phyloP scores from a whole-genome alignment of 1,139 yeast genomes.

The Pneumocystis jirovecii region DNA sequence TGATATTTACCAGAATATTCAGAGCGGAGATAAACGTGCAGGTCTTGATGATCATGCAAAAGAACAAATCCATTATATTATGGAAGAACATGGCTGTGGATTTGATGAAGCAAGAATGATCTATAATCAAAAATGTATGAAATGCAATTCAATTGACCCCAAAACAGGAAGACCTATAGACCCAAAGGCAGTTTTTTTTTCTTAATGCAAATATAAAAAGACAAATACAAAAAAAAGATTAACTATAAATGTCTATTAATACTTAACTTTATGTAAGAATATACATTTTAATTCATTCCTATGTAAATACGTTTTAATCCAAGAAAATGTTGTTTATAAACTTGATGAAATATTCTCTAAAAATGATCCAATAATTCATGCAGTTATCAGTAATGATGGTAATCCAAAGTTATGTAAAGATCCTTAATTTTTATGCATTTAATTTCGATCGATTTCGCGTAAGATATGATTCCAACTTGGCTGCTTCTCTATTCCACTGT shows the following conservation, averaged over 20 bases:
- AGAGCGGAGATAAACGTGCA: constrained; percentile 36
- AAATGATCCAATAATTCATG: neutral
- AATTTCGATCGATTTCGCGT: neutral
- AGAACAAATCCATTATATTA: constrained; percentile 36
- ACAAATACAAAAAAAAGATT: neutral
- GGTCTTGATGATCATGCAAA: constrained; percentile 50
- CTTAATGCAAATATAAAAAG: neutral
- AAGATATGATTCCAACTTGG: neutral
- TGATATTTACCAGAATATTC: constrained; percentile 37
- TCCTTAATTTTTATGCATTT: neutral
- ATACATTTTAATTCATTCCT: neutral
- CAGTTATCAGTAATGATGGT: neutral
- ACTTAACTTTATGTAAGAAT: neutral
- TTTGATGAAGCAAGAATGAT: constrained; percentile 60
- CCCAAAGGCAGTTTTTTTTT: constrained; percentile 19
- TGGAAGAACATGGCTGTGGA: constrained; percentile 35
- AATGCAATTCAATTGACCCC: constrained; percentile 9
- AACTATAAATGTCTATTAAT: neutral
- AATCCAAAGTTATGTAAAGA: neutral
- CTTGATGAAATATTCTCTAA: neutral
- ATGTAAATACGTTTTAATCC: neutral
- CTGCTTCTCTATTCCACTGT: neutral
- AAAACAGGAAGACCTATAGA: constrained; percentile 11
- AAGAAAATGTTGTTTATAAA: neutral
- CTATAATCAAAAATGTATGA: neutral